phyloP scores from a whole-genome alignment of 2,329 filamentous ascomycete species.

The Cordyceps cicadae region DNA sequence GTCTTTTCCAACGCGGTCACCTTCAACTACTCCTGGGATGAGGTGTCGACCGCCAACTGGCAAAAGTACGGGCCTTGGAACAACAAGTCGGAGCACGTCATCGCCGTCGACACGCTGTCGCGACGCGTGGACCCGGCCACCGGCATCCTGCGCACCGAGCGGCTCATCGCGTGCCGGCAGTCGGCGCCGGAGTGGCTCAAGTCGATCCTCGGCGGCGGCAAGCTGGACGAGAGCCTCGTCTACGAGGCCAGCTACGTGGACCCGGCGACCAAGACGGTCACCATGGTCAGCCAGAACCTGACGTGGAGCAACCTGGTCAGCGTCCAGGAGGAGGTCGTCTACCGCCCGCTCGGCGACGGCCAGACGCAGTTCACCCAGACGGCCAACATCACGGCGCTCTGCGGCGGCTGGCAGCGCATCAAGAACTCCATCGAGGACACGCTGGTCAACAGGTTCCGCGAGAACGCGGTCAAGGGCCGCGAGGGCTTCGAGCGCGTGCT shows the following conservation, averaged over 20 bases:
- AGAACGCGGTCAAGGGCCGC: conserved; percentile 83
- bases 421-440: conserved; percentile 94
- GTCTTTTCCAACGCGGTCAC: conserved; percentile 86
- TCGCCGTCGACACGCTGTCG: conserved; percentile 86
- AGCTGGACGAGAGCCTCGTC: conserved; percentile 74
- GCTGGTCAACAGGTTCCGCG: conserved; percentile 77
- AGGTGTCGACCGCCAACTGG: conserved; percentile 97
- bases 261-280: conserved; percentile 72
- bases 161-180: conserved; percentile 55
- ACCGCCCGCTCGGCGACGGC: conserved; percentile 52
- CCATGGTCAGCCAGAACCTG: conserved; percentile 93
- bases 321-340: conserved; percentile 88
- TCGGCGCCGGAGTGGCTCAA: conserved; percentile 71
- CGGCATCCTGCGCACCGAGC: conserved; percentile 53
- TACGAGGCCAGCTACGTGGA: conserved; percentile 97
- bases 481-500: conserved; percentile 95
- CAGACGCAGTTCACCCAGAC: conserved; percentile 81
- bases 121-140: conserved; percentile 51
- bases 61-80: conserved; percentile 99
- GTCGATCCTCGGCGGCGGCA: conserved; percentile 66
- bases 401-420: conserved; percentile 94
- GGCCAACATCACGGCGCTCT: conserved; percentile 86
- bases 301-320: conserved; percentile 85
- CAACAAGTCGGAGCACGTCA: conserved; percentile 93
- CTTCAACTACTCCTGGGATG: conserved; percentile 97